Evolutionary conservation across 2,329 filamentous ascomycete species (phyloP), one percentile per base, ranked within the genome.

Genomic region (Epichloe aotearoae): DNA sequence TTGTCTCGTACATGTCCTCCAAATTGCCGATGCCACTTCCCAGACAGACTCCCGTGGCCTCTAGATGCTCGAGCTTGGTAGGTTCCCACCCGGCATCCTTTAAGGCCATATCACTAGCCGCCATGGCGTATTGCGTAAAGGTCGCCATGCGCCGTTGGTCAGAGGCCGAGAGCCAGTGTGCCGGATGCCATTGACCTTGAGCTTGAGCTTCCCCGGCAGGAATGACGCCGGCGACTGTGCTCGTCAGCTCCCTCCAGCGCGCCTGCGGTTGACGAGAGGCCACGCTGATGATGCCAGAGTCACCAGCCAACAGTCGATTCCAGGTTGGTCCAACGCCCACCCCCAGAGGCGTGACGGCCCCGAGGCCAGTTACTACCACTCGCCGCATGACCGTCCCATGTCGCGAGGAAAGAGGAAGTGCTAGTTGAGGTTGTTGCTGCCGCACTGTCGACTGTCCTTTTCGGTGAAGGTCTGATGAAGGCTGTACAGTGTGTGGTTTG

Each of bases 1-100:
- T 88, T 2, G 89, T 94, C 54, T 84, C 76, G 66, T 94, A 96
- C 8, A 95, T 82, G 59, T 95, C 89, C 40, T 95, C 86, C 39
- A 98, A 76, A 61, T 93, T 96, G 15, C 93, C 93, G 59, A 98
- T 96, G 2, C 93, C 93, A 57, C 91, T 97, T 2, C 93, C 93
- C 40, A 98, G 75, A 61, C 91, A 95, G 1, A 98, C 86, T 1
- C 93, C 93, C 0, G 90, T 95, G 50, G 76, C 75, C 61, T 95
- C 86, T 23, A 77, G 75, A 52, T 90, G 79, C 23, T 81, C 75
- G 17, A 74, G 71, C 4, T 63, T 67, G 5, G 69, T 70, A 0
- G 84, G 81, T 46, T 76, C 73, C 88, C 90, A 96, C 2, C 76
- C 80, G 1, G 91, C 84, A 71, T 97, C 88, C 30, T 79, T 68